Conservation (phyloP, 2,329 filamentous ascomycete genomes). For the Magnaporthales sp. region DNA sequence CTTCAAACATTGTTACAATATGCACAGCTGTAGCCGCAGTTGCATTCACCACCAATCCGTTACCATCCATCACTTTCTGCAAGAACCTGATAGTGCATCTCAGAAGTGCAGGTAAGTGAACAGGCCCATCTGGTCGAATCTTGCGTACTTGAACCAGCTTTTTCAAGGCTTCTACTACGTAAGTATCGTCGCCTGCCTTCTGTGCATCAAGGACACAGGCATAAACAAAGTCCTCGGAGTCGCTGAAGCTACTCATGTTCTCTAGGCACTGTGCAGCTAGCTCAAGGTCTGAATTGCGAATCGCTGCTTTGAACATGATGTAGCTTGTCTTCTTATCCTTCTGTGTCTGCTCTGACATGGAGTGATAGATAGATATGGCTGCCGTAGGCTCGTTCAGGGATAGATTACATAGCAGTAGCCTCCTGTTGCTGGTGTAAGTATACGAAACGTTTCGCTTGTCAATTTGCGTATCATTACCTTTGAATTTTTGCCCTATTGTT, state of each 20-base stretch:
- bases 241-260: constrained; percentile 41
- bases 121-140: constrained; percentile 31
- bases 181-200: constrained; percentile 48
- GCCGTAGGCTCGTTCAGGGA: constrained; percentile 43
- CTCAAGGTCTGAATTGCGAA: constrained; percentile 48
- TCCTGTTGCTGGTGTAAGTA: constrained; percentile 49
- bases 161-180: constrained; percentile 51
- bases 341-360: constrained; percentile 49
- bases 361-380: constrained; percentile 45
- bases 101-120: constrained; percentile 56
- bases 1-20: constrained; percentile 42
- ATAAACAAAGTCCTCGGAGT: constrained; percentile 59
- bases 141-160: constrained; percentile 49
- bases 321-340: constrained; percentile 61
- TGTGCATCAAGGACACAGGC: constrained; percentile 75
- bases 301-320: constrained; percentile 64
- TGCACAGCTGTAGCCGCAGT: constrained; percentile 29
- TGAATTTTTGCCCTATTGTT: constrained; percentile 60
- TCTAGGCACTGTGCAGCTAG: constrained; percentile 57
- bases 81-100: constrained; percentile 49
- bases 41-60: constrained; percentile 12
- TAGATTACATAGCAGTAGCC: constrained; percentile 62
- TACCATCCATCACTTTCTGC: constrained; percentile 29
- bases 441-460: constrained; percentile 62
- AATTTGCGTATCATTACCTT: constrained; percentile 34